Conservation (phyloP, 345 rosid genomes). For the Atalantia buxifolia region DNA sequence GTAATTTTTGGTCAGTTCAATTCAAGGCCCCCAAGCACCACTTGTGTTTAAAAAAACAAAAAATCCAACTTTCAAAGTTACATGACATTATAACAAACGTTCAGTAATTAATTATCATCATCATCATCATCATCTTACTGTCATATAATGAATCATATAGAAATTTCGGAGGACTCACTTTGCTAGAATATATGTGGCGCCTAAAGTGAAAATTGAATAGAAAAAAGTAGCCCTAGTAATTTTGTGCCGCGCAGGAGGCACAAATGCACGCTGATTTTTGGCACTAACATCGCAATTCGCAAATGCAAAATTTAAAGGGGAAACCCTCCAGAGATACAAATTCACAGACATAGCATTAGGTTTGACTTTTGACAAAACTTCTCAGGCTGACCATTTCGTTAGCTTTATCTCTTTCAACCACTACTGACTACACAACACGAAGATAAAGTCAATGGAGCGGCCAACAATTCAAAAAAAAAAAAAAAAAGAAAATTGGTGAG, state of each 20-base stretch:
- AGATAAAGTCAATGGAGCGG: background rate
- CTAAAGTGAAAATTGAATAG: background rate
- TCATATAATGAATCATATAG: no score
- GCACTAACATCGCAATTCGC: background rate
- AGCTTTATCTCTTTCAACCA: constrained; percentile 15
- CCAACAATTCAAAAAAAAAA: background rate
- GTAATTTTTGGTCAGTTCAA: no score
- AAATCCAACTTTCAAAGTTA: no score
- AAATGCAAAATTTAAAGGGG: background rate
- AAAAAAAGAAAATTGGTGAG: constrained; percentile 10
- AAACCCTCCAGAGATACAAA: background rate
- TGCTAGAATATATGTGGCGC: background rate
- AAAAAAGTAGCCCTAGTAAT: background rate
- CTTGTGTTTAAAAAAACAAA: no score
- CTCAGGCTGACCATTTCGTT: constrained; percentile 6
- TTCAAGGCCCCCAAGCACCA: no score
- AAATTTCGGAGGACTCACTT: no score
- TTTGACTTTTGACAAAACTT: background rate
- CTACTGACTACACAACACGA: background rate
- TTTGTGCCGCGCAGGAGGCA: background rate
- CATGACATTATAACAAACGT: no score
- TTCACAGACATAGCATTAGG: background rate
- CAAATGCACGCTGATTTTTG: background rate
- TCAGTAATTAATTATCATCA: no score
- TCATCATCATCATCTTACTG: no score